Conservation (phyloP, 2,329 filamentous ascomycete genomes). For the Fusarium cyanostomum region DNA sequence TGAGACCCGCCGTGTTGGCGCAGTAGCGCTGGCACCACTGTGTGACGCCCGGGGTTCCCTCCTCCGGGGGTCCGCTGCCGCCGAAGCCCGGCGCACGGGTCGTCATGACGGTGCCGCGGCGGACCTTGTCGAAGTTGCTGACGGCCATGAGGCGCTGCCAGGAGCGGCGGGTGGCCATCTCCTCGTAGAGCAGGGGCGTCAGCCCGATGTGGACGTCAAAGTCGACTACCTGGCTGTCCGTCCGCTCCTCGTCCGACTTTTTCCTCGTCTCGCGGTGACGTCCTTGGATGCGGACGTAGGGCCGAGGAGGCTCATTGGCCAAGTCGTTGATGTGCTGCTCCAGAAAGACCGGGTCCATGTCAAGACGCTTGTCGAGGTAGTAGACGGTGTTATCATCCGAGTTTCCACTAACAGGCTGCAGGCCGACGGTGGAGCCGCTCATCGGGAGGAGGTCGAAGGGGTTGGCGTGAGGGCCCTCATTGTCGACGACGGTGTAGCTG, state of each 20-base stretch:
- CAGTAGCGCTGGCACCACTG: slow-evolving; percentile 78
- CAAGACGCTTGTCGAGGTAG: slow-evolving; percentile 58
- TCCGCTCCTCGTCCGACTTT: slow-evolving; percentile 57
- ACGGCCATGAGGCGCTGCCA: slow-evolving; percentile 61
- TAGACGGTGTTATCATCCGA: slow-evolving; percentile 49
- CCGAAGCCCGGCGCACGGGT: slow-evolving; percentile 59
- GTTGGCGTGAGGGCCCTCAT: slow-evolving; percentile 25
- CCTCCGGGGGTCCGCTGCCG: slow-evolving; percentile 41
- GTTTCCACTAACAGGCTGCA: slow-evolving; percentile 47
- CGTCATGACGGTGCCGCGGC: slow-evolving; percentile 70
- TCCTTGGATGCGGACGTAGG: slow-evolving; percentile 62
- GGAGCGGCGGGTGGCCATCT: slow-evolving; percentile 51
- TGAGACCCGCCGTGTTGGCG: slow-evolving; percentile 65
- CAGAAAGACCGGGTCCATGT: slow-evolving; percentile 55
- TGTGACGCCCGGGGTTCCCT: slow-evolving; percentile 45
- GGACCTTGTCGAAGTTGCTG: slow-evolving; percentile 66
- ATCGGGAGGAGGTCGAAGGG: slow-evolving; percentile 24
- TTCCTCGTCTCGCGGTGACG: slow-evolving; percentile 59
- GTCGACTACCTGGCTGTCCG: slow-evolving; percentile 60
- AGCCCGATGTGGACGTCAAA: slow-evolving; percentile 69
- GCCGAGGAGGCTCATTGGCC: slow-evolving; percentile 61
- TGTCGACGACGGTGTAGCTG: slow-evolving; percentile 33
- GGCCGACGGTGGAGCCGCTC: slow-evolving; percentile 26
- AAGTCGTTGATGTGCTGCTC: slow-evolving; percentile 56
- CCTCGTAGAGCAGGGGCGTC: slow-evolving; percentile 64